phyloP scores from a whole-genome alignment of 768 basidiomycete species.

The Sistotremastrum niveocremeum region DNA sequence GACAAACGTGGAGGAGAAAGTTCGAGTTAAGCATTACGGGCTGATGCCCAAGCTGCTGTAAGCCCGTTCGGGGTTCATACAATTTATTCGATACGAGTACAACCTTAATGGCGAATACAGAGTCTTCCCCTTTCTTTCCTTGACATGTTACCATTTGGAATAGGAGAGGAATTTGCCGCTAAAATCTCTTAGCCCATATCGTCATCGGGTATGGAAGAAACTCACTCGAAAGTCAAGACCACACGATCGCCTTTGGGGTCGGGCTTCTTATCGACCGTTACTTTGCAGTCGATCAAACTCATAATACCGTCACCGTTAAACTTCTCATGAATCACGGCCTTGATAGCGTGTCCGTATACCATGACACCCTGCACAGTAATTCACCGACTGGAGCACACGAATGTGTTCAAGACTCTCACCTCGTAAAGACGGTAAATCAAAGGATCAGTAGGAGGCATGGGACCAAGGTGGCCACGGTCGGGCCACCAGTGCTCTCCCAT shows the following conservation, averaged over 20 bases:
- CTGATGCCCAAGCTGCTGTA: no score
- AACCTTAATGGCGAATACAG: no score
- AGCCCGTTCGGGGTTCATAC: no score
- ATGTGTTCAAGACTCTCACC: slow-evolving; percentile 22
- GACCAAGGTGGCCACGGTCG: slow-evolving; percentile 49
- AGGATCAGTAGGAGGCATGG: slow-evolving; percentile 64
- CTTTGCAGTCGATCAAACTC: slow-evolving; percentile 79
- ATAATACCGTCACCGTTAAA: slow-evolving; percentile 75
- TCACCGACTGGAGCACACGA: not conserved
- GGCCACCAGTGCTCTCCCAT: slow-evolving; percentile 65
- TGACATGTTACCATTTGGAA: slow-evolving; percentile 40
- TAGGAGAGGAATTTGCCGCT: slow-evolving; percentile 75
- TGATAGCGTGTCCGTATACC: slow-evolving; percentile 71
- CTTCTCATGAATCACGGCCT: slow-evolving; percentile 74
- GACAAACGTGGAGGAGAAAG: no score
- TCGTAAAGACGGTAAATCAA: slow-evolving; percentile 75
- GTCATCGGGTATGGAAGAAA: slow-evolving; percentile 4
- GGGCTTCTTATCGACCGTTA: slow-evolving; percentile 51
- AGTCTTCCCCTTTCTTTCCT: no score
- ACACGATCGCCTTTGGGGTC: slow-evolving; percentile 74
- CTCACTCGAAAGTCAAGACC: slow-evolving; percentile 68
- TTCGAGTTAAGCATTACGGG: no score
- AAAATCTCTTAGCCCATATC: not conserved
- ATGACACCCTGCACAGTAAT: slow-evolving; percentile 36
- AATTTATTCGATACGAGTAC: no score